Conservation (phyloP, 2,329 filamentous ascomycete genomes). For the Rutstroemia sydowiana region DNA sequence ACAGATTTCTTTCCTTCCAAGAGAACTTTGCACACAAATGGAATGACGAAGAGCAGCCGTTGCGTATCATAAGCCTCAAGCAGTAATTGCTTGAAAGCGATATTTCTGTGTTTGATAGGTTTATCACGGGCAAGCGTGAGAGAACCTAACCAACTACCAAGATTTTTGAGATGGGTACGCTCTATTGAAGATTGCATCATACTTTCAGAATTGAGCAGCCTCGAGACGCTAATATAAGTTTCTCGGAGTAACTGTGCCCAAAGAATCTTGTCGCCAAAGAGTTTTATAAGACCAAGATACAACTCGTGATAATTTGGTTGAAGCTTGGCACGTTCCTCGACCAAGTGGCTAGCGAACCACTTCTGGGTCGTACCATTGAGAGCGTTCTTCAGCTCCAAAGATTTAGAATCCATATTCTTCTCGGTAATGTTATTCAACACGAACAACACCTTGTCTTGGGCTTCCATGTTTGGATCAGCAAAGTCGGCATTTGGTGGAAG, state of each 20-base stretch:
- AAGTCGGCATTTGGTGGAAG: conserved; percentile 56
- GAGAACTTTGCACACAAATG: conserved; percentile 95
- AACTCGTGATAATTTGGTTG: conserved; percentile 94
- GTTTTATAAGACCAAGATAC: conserved; percentile 80
- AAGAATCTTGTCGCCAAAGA: conserved; percentile 70
- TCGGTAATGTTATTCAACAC: conserved; percentile 95
- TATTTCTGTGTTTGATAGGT: conserved; percentile 92
- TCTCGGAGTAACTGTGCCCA: conserved; percentile 89
- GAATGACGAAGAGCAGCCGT: conserved; percentile 83
- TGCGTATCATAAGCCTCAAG: conserved; percentile 92
- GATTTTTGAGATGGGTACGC: conserved; percentile 81
- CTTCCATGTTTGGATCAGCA: conserved; percentile 75
- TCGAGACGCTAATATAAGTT: conserved; percentile 79
- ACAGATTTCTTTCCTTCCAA: conserved; percentile 76
- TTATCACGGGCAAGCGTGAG: conserved; percentile 89
- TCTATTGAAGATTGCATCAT: conserved; percentile 81
- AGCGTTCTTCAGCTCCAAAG: conserved; percentile 70
- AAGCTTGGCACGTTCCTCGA: conserved; percentile 93
- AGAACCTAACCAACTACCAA: conserved; percentile 88
- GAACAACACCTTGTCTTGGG: conserved; percentile 91
- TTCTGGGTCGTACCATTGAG: conserved; percentile 78
- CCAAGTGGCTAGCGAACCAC: conserved; percentile 93
- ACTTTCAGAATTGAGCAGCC: conserved; percentile 82
- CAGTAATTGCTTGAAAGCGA: conserved; percentile 92
- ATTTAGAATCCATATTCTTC: conserved; percentile 77